Evolutionary conservation across 176 grass and related monocot species (phyloP), one percentile per base, ranked within the genome.

Genomic region (Microstegium vimineum): DNA sequence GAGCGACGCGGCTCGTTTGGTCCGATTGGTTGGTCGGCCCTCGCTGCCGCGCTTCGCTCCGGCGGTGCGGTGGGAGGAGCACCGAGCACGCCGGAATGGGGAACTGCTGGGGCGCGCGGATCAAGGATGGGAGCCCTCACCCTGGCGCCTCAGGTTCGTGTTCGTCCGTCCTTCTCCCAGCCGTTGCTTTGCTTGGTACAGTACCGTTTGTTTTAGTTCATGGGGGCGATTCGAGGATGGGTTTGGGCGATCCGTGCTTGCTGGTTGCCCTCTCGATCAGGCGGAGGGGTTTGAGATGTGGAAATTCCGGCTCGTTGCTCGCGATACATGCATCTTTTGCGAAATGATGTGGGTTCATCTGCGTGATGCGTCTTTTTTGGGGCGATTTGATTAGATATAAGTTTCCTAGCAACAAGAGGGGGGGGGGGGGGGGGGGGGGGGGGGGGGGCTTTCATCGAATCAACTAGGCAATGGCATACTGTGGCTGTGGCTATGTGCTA

Each of bases 61-160:
- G 68, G 68, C 71, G 52, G 82, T 12, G 88, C 34, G 59, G 72
- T 34, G 41, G 38, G 52, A 5, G 66, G 63, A 47, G 41, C 69
- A 18, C 14, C n/a, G 56, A 25, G 56, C 56, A 25, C 25, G 26
- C 60, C 15, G 15, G 16, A 47, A 97, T 97, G 94, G 94, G 94
- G 83, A 97, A 87, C 83, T 97, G 94, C 82, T 91, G 85, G 69
- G 79, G 94, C 78, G 75, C 83, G 64, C 81, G 81, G 86, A 92
- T 93, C 83, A 96, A 96, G 81, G 88, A 87, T 65, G 91, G 90
- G 69, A 97, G 86, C 71, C 36, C 79, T 30, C 86, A 81, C 54
- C 68, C 68, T 10, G 80, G 89, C 74, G 70, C 84, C 80, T 91
- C 91, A 82, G 94, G 94, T 95, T 73, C 41, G 41, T 43, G 41